Evolutionary conservation across 208 protist genomes (phyloP).

Genomic region (Wallacemonas sp.): DNA sequence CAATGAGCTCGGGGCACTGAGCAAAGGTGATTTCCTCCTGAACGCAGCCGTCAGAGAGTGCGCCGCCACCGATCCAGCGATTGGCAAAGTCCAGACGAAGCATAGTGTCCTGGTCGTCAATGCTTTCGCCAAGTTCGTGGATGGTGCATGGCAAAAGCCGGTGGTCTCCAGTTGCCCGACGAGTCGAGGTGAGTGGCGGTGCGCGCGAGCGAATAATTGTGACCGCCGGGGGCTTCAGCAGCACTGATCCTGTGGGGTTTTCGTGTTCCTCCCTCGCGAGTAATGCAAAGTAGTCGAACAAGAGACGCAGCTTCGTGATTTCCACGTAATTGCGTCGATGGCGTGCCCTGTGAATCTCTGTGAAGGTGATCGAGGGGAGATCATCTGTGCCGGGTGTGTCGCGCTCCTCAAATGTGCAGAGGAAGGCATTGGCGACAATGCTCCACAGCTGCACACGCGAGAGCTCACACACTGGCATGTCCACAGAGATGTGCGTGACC

Average conservation of each 20-base stretch:
- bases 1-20: conserved; percentile 48
- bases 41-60: conserved; percentile 44
- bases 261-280: not conserved
- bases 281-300: conserved; percentile 19
- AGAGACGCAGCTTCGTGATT: conserved; percentile 22
- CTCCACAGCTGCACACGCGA: conserved; percentile 14
- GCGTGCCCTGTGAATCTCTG: conserved; percentile 16
- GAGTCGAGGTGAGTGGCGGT: not conserved
- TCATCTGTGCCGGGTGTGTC: not conserved
- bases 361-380: conserved; percentile 22
- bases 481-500: not conserved
- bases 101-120: conserved; percentile 37
- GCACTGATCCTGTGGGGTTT: not conserved
- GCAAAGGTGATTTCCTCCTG: conserved; percentile 82
- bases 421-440: conserved; percentile 20
- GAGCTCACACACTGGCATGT: not conserved
- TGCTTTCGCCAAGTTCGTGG: conserved; percentile 23
- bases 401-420: conserved; percentile 14
- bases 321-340: conserved; percentile 10
- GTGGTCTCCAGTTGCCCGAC: not conserved
- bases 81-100: conserved; percentile 77
- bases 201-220: not conserved
- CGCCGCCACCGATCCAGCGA: conserved; percentile 57
- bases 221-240: not conserved
- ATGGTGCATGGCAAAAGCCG: conserved; percentile 1